These are phyloP conservation scores for Pyrrhoderma lamaoense DNA, from an alignment of 1,284 basidiomycete genomes.

Conservation along the genomic window DNA sequence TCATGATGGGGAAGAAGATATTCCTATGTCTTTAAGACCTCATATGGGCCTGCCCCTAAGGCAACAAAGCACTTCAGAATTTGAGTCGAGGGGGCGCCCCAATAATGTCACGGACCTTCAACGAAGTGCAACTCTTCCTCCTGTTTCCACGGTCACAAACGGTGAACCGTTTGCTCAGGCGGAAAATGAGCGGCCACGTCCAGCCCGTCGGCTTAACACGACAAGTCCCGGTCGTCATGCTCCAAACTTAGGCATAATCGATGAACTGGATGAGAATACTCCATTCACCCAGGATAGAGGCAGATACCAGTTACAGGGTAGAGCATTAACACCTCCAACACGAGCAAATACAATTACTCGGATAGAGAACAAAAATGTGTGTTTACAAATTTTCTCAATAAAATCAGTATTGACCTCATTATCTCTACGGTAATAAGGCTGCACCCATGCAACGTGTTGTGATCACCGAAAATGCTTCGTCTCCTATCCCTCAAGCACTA, in stretches of 20 bases:
- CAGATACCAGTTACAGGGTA: conserved; percentile 49
- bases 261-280: conserved; percentile 67
- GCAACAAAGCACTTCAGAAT: background rate
- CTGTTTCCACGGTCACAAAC: background rate
- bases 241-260: conserved; percentile 55
- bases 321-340: conserved; percentile 6
- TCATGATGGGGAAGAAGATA: background rate
- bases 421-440: background rate
- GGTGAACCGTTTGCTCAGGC: conserved; percentile 6
- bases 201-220: conserved; percentile 11
- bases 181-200: conserved; percentile 8
- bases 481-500: conserved; percentile 8
- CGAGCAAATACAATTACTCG: background rate
- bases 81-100: too few species aligned
- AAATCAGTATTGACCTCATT: background rate
- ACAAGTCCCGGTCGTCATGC: conserved; percentile 9
- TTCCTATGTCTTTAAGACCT: conserved; percentile 12
- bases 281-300: conserved; percentile 64
- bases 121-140: conserved; percentile 4
- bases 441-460: conserved; percentile 5
- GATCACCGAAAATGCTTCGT: conserved; percentile 3
- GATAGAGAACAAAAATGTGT: too few species aligned
- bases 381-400: too few species aligned
- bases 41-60: conserved; percentile 3
- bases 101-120: background rate